Base-by-base conservation (phyloP, 306 rosid species). In the Cotoneaster glaucophyllus region DNA sequence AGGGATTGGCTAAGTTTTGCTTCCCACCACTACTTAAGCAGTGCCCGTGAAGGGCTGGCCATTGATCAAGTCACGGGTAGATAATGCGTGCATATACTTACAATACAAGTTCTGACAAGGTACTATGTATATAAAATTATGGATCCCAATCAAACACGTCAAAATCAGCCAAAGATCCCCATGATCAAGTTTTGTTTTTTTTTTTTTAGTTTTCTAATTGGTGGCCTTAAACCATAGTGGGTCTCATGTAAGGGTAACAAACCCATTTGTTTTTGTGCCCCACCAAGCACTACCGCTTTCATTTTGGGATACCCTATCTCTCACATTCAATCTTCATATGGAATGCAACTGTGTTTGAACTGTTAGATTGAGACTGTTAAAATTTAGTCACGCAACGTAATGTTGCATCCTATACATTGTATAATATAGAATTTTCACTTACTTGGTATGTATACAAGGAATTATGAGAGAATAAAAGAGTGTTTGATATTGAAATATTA, bases 1-100 rank as follows among this genome's bases (percentile, higher is more conserved):
- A 52, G 13, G 45, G 62, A 7, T 10, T 19, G 69, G 71, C 10
- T 41, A 50, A 50, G 54, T 50, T 12, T 53, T 53, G 71, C 32
- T 67, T 14, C 13, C 66, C 19, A 4, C 77, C 68, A 41, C 68
- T 39, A 58, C 7, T 59, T 59, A 14, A 29, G 50, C 19, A 22
- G 29, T 34, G 56, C 77, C 69, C 80, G 84, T 75, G 77, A 63
- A 28, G 62, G 41, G 67, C 11, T 48, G 74, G 75, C 56, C 68
- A 8, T 17, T 31, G 24, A 41, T 29, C 43, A 64, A 15, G 68
- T 73, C 78, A 72, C 82, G 73, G 77, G 77, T 19, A 18, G 24
- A 32, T 19, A 11, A 65, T 50, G 53, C 53, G 3, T 5, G 21
- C 54, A 50, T 50, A 15, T 15, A 50, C 18, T 14, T 17, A 50